phyloP scores from a whole-genome alignment of 345 rosid species.

The Citrus sp. region DNA sequence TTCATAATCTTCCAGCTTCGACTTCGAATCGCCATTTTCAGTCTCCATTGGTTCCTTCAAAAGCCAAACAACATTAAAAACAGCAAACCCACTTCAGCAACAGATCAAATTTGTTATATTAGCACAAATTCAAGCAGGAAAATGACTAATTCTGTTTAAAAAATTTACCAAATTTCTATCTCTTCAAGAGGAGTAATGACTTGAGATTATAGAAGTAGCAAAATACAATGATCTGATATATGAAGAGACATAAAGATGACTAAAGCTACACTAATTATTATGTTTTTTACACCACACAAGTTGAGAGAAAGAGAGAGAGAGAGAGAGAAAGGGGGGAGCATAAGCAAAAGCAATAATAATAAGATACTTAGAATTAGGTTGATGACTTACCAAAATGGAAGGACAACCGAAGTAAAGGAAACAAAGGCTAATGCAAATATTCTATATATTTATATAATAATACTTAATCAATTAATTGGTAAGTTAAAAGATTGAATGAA shows the following conservation, averaged over 20 bases:
- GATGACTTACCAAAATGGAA: constrained; percentile 14
- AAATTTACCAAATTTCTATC: neutral
- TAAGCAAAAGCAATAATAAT: neutral
- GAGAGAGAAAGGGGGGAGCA: neutral
- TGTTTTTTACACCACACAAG: constrained; percentile 6
- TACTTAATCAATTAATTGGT: neutral
- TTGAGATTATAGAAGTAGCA: neutral
- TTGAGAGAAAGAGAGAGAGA: constrained; percentile 9
- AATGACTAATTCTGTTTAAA: neutral
- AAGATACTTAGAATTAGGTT: constrained; percentile 12
- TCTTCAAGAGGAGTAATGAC: neutral
- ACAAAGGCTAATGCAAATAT: neutral
- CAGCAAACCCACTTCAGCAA: neutral
- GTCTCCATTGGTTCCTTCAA: constrained; percentile 46
- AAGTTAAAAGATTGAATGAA: constrained; percentile 3
- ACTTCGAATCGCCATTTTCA: constrained; percentile 43
- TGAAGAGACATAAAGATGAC: constrained; percentile 25
- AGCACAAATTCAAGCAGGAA: constrained; percentile 5
- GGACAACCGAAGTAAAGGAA: constrained; percentile 14
- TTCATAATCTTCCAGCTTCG: constrained; percentile 73
- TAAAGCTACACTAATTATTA: constrained; percentile 35
- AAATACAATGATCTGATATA: constrained; percentile 8
- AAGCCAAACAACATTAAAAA: constrained; percentile 6
- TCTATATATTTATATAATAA: neutral
- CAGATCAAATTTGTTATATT: constrained; percentile 6